Evolutionary conservation across 2,329 filamentous ascomycete genomes (phyloP), one percentile per base, ranked within the genome.

Genomic region (Aschersonia sp.): DNA sequence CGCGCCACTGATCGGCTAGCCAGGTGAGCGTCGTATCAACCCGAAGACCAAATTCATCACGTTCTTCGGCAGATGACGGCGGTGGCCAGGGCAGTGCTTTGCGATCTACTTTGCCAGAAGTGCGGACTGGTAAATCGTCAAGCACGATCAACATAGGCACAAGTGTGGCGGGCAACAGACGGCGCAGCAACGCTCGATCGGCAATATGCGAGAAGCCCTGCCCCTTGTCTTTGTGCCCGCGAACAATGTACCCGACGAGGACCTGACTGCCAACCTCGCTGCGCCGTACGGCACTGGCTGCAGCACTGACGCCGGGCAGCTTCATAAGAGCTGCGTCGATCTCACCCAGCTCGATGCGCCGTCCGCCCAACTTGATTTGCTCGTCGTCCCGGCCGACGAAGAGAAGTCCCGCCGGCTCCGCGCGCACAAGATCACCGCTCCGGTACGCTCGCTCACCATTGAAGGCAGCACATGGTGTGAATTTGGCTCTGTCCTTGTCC

Each of bases 321-420:
- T 48, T 52, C 47, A 53, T 46, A 12, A 58, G 43, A 9, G 50
- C 51, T 22, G 52, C 49, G 43, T 59, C 55, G 41, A 60, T 52
- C 40, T 60, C 58, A 30, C 53, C 57, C 1, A 57, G 53, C 48
- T 60, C 58, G 22, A 58, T 45, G 40, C 57, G 53, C 4, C 58
- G 55, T 4, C 58, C 56, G 7, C 54, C 54, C 32, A 60, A 50
- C 50, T 60, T 60, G 45, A 58, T 54, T 40, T 59, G 56, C n/a
- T 53, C 44, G 41, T 60, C 55, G 32, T 55, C 54, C 3, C 56
- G 54, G 30, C 58, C 54, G n/a, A 56, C 41, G 31, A 54, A 56
- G 9, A 54, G 8, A 9, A 51, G 49, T 2, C 55, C 55, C 5
- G 52, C 49, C 6, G 12, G 45, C 22, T 55, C 53, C 22, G 54